Percentiles rank a stretch among this genome's conserved stretches.
phyloP scores from a whole-genome alignment of 1,284 basidiomycete genomes.

The Pseudozyma thailandica region DNA sequence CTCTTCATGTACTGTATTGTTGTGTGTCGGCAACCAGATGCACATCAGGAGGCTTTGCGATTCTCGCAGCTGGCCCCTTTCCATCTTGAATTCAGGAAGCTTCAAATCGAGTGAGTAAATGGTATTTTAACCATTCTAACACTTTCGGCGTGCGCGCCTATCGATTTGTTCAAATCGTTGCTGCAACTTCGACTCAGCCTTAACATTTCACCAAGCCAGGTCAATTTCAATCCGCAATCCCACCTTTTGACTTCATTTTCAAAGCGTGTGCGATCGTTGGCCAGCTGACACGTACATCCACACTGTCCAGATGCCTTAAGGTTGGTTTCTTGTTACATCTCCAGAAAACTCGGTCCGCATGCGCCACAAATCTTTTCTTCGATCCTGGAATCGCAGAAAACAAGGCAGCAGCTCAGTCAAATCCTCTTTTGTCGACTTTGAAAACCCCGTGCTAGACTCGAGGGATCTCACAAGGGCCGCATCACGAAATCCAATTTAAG shows the following conservation, averaged over 20 bases:
- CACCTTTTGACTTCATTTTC: not conserved
- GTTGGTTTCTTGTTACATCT: slow-evolving; percentile 24
- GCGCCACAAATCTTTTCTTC: not conserved
- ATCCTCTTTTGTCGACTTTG: not conserved
- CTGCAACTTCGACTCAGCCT: slow-evolving; percentile 1
- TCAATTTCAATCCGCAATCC: not conserved
- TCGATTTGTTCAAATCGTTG: not conserved
- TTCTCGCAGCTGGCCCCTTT: no score
- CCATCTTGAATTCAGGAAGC: no score
- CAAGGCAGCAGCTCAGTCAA: slow-evolving; percentile 6
- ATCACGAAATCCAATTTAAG: slow-evolving; percentile 19
- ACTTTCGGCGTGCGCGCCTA: slow-evolving; percentile 2
- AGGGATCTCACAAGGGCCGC: slow-evolving; percentile 26
- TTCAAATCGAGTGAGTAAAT: not conserved
- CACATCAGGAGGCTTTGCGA: no score
- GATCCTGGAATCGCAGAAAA: not conserved
- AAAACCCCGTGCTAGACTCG: slow-evolving; percentile 40
- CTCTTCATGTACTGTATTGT: no score
- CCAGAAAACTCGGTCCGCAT: slow-evolving; percentile 8
- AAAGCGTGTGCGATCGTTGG: slow-evolving; percentile 10
- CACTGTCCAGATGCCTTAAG: slow-evolving; percentile 31
- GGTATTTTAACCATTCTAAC: slow-evolving; percentile 17
- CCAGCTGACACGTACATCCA: slow-evolving; percentile 10
- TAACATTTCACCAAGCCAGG: not conserved
- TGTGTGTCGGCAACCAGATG: no score